Base-by-base conservation (phyloP, 768 basidiomycete species). In the Suillus subalutaceus region DNA sequence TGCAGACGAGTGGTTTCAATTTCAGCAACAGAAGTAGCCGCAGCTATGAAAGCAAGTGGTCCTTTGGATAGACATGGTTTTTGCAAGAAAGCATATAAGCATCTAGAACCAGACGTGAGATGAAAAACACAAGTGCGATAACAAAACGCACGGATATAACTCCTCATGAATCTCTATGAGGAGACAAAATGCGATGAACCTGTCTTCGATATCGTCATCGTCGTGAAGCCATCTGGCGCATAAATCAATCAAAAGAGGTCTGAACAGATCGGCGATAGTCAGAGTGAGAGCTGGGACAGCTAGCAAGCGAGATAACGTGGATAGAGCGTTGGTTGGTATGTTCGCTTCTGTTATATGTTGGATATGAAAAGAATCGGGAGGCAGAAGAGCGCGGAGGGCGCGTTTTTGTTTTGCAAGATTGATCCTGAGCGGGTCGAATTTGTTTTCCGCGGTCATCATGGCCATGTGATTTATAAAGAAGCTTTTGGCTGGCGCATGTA, bases 161-260 rank as follows among this genome's bases (percentile, higher is more conserved):
- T 93, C 90, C 72, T 87, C 85, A 68, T 92, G 88, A 40, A 84
- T 80, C 79, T 91, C 88, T 35, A 92, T 71, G 63, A 93, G 77
- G 65, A 85, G 76, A 70, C 84, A 87, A n/a, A 91, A 77, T 4
- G 89, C 88, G 57, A 83, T 79, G 57, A 89, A 77, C 70, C 85
- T 83, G 46, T 85, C 83, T 63, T 86, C 83, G 30, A 80, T 70
- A 66, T 82, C 78, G 50, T 83, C 77, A 44, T 81, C 71, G 23
- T 81, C 79, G n/a, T 89, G 80, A 50, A 96, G 73, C 94, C 94
- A 97, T 71, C 92, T 79, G 4, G 91, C 91, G 71, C 89, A 90
- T 32, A 99, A 78, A 75, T 97, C 92, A 35, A 91, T 71, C 46
- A 94, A 75, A 62, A 98, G 77, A 4, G 96, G 96, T 67, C 91